A percentile compares a stretch with the other conserved stretches of the same genome.
Conservation (phyloP, 1,284 basidiomycete species). For the Golubevia pallescens region DNA sequence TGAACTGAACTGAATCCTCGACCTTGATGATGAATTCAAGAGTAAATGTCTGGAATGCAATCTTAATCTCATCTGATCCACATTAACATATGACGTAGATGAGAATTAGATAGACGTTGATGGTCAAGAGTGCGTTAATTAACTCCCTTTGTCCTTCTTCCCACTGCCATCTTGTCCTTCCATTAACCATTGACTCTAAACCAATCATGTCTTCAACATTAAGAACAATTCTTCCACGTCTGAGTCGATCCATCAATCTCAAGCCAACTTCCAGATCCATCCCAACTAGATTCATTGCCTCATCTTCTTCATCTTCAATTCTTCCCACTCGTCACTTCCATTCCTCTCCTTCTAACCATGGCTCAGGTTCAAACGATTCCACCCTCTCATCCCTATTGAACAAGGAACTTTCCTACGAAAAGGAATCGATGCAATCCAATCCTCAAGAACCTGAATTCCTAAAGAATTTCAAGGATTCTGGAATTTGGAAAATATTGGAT, state of each 20-base stretch:
- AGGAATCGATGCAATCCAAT: constrained; percentile 69
- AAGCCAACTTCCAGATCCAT: neutral
- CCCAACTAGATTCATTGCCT: neutral
- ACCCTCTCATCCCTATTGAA: constrained; percentile 76
- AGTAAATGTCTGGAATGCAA: too few relatives aligned
- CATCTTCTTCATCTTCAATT: neutral
- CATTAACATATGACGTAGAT: too few relatives aligned
- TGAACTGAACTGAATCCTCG: too few relatives aligned
- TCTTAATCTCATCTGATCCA: too few relatives aligned
- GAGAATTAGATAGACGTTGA: too few relatives aligned
- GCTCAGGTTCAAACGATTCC: constrained; percentile 71
- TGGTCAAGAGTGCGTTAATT: too few relatives aligned
- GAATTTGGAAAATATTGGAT: constrained; percentile 70
- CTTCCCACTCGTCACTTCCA: constrained; percentile 10
- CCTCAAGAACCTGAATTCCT: constrained; percentile 77
- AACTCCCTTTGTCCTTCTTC: too few relatives aligned
- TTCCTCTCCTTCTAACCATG: constrained; percentile 6
- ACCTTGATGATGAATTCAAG: too few relatives aligned
- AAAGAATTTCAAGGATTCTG: constrained; percentile 75
- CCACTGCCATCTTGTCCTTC: neutral
- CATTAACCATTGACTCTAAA: neutral
- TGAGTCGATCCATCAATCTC: neutral
- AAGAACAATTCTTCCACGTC: neutral
- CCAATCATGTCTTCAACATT: neutral
- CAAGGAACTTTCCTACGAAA: constrained; percentile 86